Evolutionary conservation across 352 stramenopile genomes (phyloP).

Genomic region (Pythium rhizo-oryzae): DNA sequence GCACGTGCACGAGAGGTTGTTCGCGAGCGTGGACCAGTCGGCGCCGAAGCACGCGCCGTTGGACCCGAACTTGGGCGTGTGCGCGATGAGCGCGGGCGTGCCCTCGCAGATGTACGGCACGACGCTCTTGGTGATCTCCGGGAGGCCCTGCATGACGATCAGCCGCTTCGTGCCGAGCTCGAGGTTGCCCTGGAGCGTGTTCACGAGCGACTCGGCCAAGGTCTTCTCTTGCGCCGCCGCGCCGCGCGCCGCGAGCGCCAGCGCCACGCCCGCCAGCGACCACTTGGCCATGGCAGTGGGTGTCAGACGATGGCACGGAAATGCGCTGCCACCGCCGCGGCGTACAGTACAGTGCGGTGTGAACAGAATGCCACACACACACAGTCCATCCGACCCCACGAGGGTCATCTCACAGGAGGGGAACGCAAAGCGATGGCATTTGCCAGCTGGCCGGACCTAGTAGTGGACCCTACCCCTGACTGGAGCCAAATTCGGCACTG

Average conservation of each 20-base stretch:
- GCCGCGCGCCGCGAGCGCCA: not conserved
- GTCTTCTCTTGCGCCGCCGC: not conserved
- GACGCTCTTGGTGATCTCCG: slow-evolving; percentile 9
- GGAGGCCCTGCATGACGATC: slow-evolving; percentile 17
- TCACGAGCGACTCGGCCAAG: not conserved
- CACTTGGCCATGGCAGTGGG: no score
- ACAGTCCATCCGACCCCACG: no score
- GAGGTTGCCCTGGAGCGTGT: slow-evolving; percentile 8
- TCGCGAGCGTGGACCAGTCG: no score
- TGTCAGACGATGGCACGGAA: no score
- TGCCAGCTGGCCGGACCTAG: no score
- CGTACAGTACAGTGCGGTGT: no score
- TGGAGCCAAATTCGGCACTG: no score
- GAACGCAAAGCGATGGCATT: no score
- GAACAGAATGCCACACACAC: no score
- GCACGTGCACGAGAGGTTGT: slow-evolving; percentile 53
- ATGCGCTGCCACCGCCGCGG: no score
- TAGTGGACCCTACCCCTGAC: no score
- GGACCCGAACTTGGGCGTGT: slow-evolving; percentile 28
- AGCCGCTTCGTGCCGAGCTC: slow-evolving; percentile 2
- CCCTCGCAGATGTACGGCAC: slow-evolving; percentile 41
- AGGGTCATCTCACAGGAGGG: no score
- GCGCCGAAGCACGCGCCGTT: slow-evolving; percentile 44
- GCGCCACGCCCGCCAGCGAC: slow-evolving; percentile 1
- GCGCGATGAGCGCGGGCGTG: slow-evolving; percentile 40